Base-by-base conservation (phyloP, 805 yeast genomes). In the Candida verbasci region DNA sequence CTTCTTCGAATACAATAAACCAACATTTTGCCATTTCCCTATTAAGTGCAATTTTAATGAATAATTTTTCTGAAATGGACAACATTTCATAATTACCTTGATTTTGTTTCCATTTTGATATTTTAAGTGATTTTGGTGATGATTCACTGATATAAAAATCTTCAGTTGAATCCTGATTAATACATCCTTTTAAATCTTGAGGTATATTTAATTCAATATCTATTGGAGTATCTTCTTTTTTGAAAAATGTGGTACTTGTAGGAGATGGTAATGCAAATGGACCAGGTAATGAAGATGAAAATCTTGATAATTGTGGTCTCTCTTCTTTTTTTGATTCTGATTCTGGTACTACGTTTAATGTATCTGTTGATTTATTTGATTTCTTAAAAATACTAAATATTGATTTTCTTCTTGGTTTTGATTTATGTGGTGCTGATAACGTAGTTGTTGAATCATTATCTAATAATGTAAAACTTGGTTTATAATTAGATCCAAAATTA, bases 1-100 rank as follows among this genome's bases (percentile, higher is more conserved):
- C 68, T 45, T 67, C 72, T 45, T 65, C 63, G 48, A 67, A 67
- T 1, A 62, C 50, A 31, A 67, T 49, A 34, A 67, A 38, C 72
- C 72, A 67, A 29, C 62, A 48, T 43, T 55, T 50, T 33, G 49
- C 45, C 31, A 50, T 35, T n/a, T 55, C 55, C 37, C 65, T 57
- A 44, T 65, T 64, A 11, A 58, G 61, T 5, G 54, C 69, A n/a
- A 67, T 54, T 43, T 65, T 66, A 25, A 60, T 37, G 42, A 65
- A 67, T 2, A 67, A 40, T 21, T 48, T 57, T 24, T 64, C 68
- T 36, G 50, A 56, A 9, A 58, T 46, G 0, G 72, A 65, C 32
- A 67, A 37, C 67, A 67, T 58, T 45, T 67, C 72, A 72, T 72
- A 67, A 38, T 65, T 65, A 2, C 71, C 73, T 29, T 53, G 58